These are phyloP conservation scores for Rhodotorula sp. DNA, from an alignment of 1,284 basidiomycete genomes.

Conservation along the genomic window DNA sequence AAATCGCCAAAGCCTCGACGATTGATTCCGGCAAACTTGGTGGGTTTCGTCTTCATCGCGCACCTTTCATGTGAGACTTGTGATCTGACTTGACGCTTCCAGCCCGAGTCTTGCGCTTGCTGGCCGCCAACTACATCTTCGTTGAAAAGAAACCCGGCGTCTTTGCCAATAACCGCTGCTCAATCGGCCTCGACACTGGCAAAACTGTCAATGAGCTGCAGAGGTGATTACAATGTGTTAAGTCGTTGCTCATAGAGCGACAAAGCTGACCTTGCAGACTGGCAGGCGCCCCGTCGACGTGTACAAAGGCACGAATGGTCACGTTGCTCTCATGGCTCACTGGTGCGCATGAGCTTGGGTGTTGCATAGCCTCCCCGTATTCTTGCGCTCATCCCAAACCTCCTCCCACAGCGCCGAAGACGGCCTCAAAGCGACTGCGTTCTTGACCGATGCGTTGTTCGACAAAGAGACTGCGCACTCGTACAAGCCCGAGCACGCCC, in stretches of 20 bases:
- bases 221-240: constrained; percentile 33
- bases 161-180: constrained; percentile 65
- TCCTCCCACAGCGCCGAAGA: constrained; percentile 60
- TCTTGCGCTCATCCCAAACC: no score
- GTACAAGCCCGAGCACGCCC: constrained; percentile 47
- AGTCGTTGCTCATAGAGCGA: constrained; percentile 32
- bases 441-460: constrained; percentile 53
- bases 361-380: no score
- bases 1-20: constrained; percentile 56
- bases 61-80: no score
- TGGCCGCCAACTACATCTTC: constrained; percentile 68
- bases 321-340: constrained; percentile 62
- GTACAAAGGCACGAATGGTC: constrained; percentile 62
- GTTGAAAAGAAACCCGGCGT: constrained; percentile 63
- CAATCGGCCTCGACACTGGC: constrained; percentile 64
- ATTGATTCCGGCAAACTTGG: constrained; percentile 61
- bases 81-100: neutral
- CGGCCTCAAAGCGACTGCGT: constrained; percentile 66
- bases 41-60: no score
- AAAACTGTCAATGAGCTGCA: constrained; percentile 53
- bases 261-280: constrained; percentile 51
- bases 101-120: constrained; percentile 59
- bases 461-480: constrained; percentile 60
- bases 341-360: neutral
- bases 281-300: constrained; percentile 50